phyloP scores from a whole-genome alignment of 1,284 basidiomycete species.

The Omphalotus olearius region DNA sequence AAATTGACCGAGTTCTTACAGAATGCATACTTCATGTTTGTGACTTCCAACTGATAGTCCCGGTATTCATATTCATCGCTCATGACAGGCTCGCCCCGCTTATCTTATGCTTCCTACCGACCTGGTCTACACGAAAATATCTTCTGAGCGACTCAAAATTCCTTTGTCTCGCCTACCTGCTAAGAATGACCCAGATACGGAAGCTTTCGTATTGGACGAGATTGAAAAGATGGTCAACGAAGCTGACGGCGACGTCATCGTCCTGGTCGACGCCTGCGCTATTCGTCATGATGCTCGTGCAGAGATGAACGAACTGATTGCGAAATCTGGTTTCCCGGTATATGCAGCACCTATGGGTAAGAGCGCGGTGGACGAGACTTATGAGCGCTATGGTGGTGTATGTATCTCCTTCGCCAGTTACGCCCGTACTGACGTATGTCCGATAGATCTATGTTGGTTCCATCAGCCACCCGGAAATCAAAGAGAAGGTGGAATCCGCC shows the following conservation, averaged over 20 bases:
- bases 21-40: conserved; percentile 65
- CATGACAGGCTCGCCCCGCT: conserved; percentile 70
- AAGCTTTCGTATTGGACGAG: conserved; percentile 71
- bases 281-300: conserved; percentile 73
- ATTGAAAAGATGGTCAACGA: conserved; percentile 63
- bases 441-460: conserved; percentile 79
- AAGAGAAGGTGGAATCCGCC: conserved; percentile 75
- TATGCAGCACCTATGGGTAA: conserved; percentile 90
- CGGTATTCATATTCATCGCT: background rate
- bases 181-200: conserved; percentile 54
- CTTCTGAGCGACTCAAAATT: conserved; percentile 58
- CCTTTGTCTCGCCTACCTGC: conserved; percentile 53
- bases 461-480: conserved; percentile 68
- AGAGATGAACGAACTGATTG: conserved; percentile 68
- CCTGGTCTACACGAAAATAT: conserved; percentile 68
- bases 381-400: conserved; percentile 86
- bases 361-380: conserved; percentile 73
- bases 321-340: conserved; percentile 73
- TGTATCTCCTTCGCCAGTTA: conserved; percentile 24
- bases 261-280: conserved; percentile 89
- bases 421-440: background rate
- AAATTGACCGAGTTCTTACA: conserved; percentile 80
- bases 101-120: conserved; percentile 91
- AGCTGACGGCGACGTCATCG: conserved; percentile 62
- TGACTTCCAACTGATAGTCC: background rate